A percentile compares a stretch with the other conserved stretches of the same genome.
These are phyloP conservation scores for Mycena sp. DNA, from an alignment of 1,284 basidiomycete species.

Conservation along the genomic window DNA sequence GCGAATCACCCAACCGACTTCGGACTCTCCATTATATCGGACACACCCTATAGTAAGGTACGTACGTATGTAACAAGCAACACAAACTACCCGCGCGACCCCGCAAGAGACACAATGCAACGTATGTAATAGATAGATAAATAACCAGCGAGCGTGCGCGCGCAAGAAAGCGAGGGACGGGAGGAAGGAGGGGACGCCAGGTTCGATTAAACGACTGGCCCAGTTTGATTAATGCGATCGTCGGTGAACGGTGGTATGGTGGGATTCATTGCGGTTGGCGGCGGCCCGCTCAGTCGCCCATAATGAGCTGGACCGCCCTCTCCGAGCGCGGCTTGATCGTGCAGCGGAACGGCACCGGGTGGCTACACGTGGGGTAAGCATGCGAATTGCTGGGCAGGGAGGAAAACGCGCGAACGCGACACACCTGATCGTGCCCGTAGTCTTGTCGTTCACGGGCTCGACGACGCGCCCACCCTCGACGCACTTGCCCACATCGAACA, in stretches of 20 bases:
- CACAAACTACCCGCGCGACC: not conserved
- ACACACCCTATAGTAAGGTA: no score
- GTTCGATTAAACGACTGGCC: no score
- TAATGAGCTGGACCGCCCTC: constrained; percentile 60
- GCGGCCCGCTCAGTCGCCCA: constrained; percentile 52
- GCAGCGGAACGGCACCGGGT: constrained; percentile 70
- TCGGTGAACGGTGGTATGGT: no score
- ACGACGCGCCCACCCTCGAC: constrained; percentile 55
- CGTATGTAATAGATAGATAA: constrained; percentile 38
- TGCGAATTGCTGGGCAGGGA: not conserved
- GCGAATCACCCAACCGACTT: no score
- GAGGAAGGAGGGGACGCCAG: constrained; percentile 1
- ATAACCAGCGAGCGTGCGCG: constrained; percentile 27
- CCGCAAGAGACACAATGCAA: constrained; percentile 16
- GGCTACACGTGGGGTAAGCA: constrained; percentile 45
- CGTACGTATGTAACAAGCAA: constrained; percentile 6
- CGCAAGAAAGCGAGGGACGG: constrained; percentile 29
- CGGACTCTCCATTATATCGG: no score
- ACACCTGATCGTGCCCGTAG: constrained; percentile 70
- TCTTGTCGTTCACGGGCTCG: constrained; percentile 60
- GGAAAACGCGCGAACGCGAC: constrained; percentile 33
- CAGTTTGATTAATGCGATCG: no score
- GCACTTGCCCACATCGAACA: constrained; percentile 58
- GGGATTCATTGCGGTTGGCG: no score
- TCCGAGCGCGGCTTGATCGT: constrained; percentile 65